Percentiles rank a stretch among this genome's conserved stretches.
Conservation (phyloP, 2,329 filamentous ascomycete genomes). For the Aspergillus piperis region DNA sequence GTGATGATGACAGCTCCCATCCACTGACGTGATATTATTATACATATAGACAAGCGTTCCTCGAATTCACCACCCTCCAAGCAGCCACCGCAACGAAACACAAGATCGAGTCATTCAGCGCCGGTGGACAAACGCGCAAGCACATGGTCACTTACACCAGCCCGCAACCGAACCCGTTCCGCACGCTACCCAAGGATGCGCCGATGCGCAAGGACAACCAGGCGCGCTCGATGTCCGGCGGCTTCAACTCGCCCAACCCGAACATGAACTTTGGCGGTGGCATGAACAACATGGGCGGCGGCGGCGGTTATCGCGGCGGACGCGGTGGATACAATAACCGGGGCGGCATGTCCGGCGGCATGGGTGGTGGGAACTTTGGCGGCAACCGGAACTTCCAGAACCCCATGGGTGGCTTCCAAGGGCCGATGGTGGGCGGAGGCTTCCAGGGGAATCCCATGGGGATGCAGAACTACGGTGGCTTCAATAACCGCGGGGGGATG, state of each 20-base stretch:
- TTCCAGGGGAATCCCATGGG: conserved; percentile 50
- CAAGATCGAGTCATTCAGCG: conserved; percentile 68
- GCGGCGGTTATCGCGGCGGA: conserved; percentile 57
- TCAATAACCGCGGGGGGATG: conserved; percentile 56
- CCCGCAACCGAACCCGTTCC: conserved; percentile 80
- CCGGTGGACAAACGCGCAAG: conserved; percentile 63
- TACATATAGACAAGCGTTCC: conserved; percentile 66
- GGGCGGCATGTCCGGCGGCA: conserved; percentile 41
- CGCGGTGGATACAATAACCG: conserved; percentile 46
- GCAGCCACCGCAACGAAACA: conserved; percentile 84
- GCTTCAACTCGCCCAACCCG: conserved; percentile 45
- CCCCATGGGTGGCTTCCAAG: conserved; percentile 46
- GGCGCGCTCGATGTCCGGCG: conserved; percentile 49
- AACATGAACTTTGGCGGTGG: conserved; percentile 40
- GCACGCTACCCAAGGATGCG: conserved; percentile 85
- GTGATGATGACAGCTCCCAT: no score
- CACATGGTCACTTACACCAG: conserved; percentile 73
- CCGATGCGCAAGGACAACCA: conserved; percentile 69
- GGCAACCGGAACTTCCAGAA: conserved; percentile 52
- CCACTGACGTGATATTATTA: not conserved
- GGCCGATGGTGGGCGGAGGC: conserved; percentile 49
- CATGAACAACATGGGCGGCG: conserved; percentile 49
- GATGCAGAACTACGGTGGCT: conserved; percentile 51
- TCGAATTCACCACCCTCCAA: conserved; percentile 81
- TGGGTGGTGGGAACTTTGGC: conserved; percentile 54